These are phyloP conservation scores for Albizia julibrissin DNA, from an alignment of 306 rosid species.

Conservation along the genomic window DNA sequence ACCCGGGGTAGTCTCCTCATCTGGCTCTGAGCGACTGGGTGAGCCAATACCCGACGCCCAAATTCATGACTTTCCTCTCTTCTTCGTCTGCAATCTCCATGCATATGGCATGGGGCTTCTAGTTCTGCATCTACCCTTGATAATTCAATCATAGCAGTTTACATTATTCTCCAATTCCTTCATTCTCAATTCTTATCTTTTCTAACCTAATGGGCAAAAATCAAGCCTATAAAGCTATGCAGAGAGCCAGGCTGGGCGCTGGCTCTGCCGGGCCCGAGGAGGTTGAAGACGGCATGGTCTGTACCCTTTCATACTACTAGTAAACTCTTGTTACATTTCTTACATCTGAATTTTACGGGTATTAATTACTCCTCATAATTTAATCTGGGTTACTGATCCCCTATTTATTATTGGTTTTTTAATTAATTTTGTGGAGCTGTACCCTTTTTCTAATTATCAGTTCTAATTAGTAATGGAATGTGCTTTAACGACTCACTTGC, in stretches of 20 bases:
- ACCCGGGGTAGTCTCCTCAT: not conserved
- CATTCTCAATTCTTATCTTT: not conserved
- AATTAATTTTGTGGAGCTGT: not conserved
- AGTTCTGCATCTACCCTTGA: not conserved
- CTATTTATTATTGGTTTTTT: not conserved
- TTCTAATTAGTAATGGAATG: not conserved
- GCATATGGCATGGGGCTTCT: conserved; percentile 2
- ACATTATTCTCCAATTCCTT: not conserved
- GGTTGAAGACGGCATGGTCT: conserved; percentile 99
- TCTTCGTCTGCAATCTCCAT: not conserved
- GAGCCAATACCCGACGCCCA: not conserved
- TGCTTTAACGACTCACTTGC: not conserved
- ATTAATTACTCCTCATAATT: not conserved
- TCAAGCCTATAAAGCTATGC: conserved; percentile 99
- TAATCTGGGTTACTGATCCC: not conserved
- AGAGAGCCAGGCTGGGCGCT: conserved; percentile 88
- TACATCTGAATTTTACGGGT: not conserved
- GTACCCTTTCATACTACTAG: conserved; percentile 83
- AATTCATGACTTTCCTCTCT: not conserved
- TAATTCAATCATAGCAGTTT: not conserved
- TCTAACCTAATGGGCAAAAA: conserved; percentile 80
- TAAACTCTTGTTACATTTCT: not conserved
- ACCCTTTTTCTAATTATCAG: not conserved
- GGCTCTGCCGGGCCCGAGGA: conserved; percentile 88
- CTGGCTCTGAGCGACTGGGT: not conserved